Percentiles rank a stretch among this genome's conserved stretches.
phyloP scores from a whole-genome alignment of 2,329 filamentous ascomycete species.

The Penicillium crustosum region DNA sequence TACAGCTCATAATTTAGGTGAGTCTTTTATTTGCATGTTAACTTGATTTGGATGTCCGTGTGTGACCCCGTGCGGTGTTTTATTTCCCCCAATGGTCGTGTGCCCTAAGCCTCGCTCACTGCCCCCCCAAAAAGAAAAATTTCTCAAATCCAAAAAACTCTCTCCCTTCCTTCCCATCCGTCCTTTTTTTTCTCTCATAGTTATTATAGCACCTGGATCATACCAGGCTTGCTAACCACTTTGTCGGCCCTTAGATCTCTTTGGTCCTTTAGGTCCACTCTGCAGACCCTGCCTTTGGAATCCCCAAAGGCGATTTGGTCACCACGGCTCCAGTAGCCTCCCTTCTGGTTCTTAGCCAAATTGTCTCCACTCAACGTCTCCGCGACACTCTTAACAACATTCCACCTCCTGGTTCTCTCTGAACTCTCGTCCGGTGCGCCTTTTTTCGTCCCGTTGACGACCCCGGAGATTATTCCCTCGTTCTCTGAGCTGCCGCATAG shows the following conservation, averaged over 20 bases:
- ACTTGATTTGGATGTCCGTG: not conserved
- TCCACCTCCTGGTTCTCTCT: slow-evolving; percentile 42
- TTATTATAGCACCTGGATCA: not conserved
- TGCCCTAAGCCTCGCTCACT: slow-evolving; percentile 21
- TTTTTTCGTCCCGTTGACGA: slow-evolving; percentile 39
- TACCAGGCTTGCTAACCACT: slow-evolving; percentile 5
- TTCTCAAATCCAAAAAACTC: slow-evolving; percentile 22
- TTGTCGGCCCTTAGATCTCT: not conserved
- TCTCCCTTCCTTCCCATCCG: slow-evolving; percentile 4
- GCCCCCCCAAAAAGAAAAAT: slow-evolving; percentile 1
- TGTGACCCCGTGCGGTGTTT: slow-evolving; percentile 16
- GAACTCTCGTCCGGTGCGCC: slow-evolving; percentile 37
- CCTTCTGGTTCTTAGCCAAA: slow-evolving; percentile 37
- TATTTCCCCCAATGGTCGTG: slow-evolving; percentile 14
- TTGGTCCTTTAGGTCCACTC: slow-evolving; percentile 5
- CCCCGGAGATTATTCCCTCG: slow-evolving; percentile 55
- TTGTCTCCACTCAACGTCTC: slow-evolving; percentile 45
- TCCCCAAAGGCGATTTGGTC: slow-evolving; percentile 40
- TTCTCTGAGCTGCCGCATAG: slow-evolving; percentile 98
- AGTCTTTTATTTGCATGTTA: slow-evolving; percentile 11
- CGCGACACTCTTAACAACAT: slow-evolving; percentile 50
- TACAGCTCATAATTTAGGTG: slow-evolving; percentile 10
- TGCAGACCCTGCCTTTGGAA: slow-evolving; percentile 39
- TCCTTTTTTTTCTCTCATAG: slow-evolving; percentile 4
- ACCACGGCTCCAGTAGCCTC: slow-evolving; percentile 43